Conservation (phyloP, 202 grass and related monocot species). For the Zizania palustris region DNA sequence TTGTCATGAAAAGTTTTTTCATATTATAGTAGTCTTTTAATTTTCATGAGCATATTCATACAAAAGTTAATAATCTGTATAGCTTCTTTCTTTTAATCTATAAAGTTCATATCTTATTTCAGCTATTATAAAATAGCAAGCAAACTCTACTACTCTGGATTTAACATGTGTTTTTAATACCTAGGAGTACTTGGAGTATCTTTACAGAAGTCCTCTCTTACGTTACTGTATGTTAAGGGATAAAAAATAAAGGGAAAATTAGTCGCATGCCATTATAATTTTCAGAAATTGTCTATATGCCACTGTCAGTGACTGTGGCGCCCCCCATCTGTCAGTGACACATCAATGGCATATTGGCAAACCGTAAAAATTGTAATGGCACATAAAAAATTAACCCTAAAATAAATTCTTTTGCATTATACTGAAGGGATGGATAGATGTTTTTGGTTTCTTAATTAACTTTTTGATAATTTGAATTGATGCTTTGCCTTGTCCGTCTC, state of each 20-base stretch:
- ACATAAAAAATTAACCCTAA: too few species aligned
- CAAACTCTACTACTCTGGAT: neutral
- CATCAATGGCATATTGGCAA: too few species aligned
- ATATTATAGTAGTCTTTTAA: neutral
- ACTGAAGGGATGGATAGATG: neutral
- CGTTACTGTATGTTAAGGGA: neutral
- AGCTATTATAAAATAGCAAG: slow-evolving; percentile 30
- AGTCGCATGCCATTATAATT: too few species aligned
- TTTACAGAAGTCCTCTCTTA: too few species aligned
- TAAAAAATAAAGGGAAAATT: too few species aligned
- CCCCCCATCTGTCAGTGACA: too few species aligned
- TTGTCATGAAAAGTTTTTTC: neutral
- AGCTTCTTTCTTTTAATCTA: slow-evolving; percentile 18
- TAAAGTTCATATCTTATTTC: slow-evolving; percentile 13
- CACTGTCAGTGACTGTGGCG: too few species aligned
- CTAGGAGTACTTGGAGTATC: neutral
- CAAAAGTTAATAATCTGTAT: neutral
- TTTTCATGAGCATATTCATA: neutral
- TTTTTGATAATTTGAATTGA: neutral
- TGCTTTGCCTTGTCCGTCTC: neutral
- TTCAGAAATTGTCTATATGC: too few species aligned
- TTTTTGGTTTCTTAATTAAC: neutral
- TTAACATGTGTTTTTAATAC: slow-evolving; percentile 7
- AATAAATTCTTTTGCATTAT: slow-evolving; percentile 15
- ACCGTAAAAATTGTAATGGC: too few species aligned